phyloP scores from a whole-genome alignment of 1,139 yeast genomes.

The Debaryomycetaceae sp. region DNA sequence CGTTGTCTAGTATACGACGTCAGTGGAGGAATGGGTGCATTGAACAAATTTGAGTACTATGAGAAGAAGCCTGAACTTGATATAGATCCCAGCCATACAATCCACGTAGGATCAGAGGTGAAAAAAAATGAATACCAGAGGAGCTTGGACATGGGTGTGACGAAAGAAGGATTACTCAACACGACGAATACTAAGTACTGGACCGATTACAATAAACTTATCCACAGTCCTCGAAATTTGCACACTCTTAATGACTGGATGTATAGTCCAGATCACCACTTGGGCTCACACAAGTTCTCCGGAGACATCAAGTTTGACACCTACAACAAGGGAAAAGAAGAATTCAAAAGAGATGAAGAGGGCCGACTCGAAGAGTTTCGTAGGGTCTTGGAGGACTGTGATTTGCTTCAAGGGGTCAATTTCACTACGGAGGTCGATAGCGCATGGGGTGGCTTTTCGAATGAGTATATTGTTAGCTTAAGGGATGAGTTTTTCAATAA shows the following conservation, averaged over 20 bases:
- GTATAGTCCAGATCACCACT: conserved; percentile 12
- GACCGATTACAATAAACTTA: conserved; percentile 76
- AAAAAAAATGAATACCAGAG: conserved; percentile 57
- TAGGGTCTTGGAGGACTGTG: conserved; percentile 70
- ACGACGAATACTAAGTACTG: conserved; percentile 56
- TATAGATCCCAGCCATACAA: conserved; percentile 9
- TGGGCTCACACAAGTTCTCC: conserved; percentile 26
- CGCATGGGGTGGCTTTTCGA: conserved; percentile 83
- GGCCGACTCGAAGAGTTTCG: conserved; percentile 61
- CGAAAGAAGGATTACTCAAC: conserved; percentile 26
- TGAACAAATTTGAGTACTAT: conserved; percentile 52
- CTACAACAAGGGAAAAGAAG: conserved; percentile 28
- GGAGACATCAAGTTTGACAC: conserved; percentile 25
- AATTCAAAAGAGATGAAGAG: conserved; percentile 33
- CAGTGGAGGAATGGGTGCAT: conserved; percentile 60
- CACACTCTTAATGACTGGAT: conserved; percentile 56
- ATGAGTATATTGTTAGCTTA: conserved; percentile 47
- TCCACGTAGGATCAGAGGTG: conserved; percentile 11
- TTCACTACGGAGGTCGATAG: conserved; percentile 64
- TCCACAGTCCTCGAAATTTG: conserved; percentile 61
- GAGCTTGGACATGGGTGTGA: conserved; percentile 51
- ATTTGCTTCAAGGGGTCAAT: conserved; percentile 67
- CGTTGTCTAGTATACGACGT: conserved; percentile 78
- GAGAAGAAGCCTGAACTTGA: conserved; percentile 14
- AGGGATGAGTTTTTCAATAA: conserved; percentile 74